phyloP scores from a whole-genome alignment of 2,329 filamentous ascomycete species.

The Aspergillus ochraceoroseus region DNA sequence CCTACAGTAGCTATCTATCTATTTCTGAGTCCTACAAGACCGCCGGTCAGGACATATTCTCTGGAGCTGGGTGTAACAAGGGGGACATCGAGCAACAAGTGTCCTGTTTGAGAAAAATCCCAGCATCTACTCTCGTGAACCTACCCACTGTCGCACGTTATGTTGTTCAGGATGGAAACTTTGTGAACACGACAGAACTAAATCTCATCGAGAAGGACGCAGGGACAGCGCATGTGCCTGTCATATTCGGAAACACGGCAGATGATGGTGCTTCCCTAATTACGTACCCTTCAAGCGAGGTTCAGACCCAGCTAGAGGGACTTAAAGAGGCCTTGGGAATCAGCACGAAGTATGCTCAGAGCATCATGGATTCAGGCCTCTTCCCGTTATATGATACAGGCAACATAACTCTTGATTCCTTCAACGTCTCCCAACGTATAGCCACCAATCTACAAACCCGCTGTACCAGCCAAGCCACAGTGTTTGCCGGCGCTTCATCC shows the following conservation, averaged over 20 bases:
- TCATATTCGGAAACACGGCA: conserved; percentile 54
- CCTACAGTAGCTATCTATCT: conserved; percentile 55
- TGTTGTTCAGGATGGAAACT: conserved; percentile 56
- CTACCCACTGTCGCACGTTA: conserved; percentile 36
- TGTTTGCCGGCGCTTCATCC: conserved; percentile 46
- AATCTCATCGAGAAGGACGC: conserved; percentile 42
- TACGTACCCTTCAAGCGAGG: conserved; percentile 44
- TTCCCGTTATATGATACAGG: conserved; percentile 49
- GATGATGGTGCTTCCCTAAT: conserved; percentile 56
- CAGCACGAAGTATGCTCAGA: conserved; percentile 40
- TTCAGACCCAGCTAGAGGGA: conserved; percentile 42
- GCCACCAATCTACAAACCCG: conserved; percentile 56
- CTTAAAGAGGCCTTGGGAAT: conserved; percentile 46
- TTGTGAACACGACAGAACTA: conserved; percentile 50
- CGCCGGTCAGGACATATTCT: conserved; percentile 49
- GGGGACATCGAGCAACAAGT: conserved; percentile 46
- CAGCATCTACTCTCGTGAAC: conserved; percentile 22
- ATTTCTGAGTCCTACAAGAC: conserved; percentile 49
- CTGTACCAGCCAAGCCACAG: conserved; percentile 56
- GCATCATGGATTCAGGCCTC: conserved; percentile 44
- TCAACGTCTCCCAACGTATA: conserved; percentile 52
- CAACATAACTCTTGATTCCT: conserved; percentile 52
- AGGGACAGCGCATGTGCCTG: conserved; percentile 47
- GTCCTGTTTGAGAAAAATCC: conserved; percentile 50
- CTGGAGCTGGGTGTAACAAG: conserved; percentile 49